Percentiles rank a stretch among this genome's conserved stretches.
phyloP scores from a whole-genome alignment of 352 stramenopile species.

The Globisporangium nunn region DNA sequence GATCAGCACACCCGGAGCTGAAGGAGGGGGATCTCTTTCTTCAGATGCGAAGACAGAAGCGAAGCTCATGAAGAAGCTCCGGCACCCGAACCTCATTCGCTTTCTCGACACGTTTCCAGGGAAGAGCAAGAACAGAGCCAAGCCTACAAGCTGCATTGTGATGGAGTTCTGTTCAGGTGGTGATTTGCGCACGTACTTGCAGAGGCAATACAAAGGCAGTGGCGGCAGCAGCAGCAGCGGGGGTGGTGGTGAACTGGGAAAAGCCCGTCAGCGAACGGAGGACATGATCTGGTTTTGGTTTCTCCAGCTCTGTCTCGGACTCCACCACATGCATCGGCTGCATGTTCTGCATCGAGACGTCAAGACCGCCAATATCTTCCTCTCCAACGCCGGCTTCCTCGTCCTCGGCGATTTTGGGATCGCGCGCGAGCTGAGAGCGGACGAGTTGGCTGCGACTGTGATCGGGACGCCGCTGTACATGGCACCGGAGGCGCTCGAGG shows the following conservation, averaged over 20 bases:
- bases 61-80: conserved; percentile 74
- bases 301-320: conserved; percentile 82
- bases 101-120: conserved; percentile 59
- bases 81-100: conserved; percentile 90
- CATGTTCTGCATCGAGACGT: conserved; percentile 84
- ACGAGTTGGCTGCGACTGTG: conserved; percentile 55
- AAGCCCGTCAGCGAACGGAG: conserved; percentile 38
- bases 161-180: conserved; percentile 91
- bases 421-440: conserved; percentile 24
- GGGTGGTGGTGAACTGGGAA: not conserved
- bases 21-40: not conserved
- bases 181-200: conserved; percentile 38
- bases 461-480: conserved; percentile 91
- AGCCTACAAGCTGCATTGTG: conserved; percentile 59
- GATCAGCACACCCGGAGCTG: not conserved
- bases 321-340: conserved; percentile 86
- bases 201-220: conserved; percentile 1
- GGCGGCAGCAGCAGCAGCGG: not conserved
- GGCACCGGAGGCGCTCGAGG: conserved; percentile 79
- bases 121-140: conserved; percentile 6
- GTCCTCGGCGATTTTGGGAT: conserved; percentile 90
- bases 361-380: conserved; percentile 89
- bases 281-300: conserved; percentile 87
- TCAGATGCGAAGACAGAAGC: conserved; percentile 25
- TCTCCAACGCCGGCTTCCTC: conserved; percentile 48